These are phyloP conservation scores for Penicillium ochrochloron DNA, from an alignment of 495 filamentous ascomycete genomes.

Conservation along the genomic window DNA sequence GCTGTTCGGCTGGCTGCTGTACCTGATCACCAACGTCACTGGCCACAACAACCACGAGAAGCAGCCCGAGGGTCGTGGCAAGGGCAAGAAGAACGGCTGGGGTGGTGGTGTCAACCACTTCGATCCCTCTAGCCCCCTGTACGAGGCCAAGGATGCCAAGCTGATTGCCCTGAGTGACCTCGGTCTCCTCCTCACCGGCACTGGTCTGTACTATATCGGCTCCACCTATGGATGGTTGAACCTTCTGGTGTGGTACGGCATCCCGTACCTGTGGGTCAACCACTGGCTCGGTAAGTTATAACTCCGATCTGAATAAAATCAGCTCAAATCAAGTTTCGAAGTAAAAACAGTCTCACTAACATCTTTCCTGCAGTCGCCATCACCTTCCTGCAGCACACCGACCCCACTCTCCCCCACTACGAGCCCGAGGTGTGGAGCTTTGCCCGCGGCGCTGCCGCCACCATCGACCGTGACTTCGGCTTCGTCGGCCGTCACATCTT, in stretches of 20 bases:
- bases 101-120: slow-evolving; percentile 92
- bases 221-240: slow-evolving; percentile 83
- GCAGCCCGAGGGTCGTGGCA: slow-evolving; percentile 83
- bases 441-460: slow-evolving; percentile 60
- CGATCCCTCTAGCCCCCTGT: slow-evolving; percentile 82
- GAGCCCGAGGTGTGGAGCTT: slow-evolving; percentile 60
- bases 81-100: slow-evolving; percentile 86
- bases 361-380: slow-evolving; percentile 53
- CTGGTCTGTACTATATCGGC: slow-evolving; percentile 61
- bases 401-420: slow-evolving; percentile 63
- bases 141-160: slow-evolving; percentile 85
- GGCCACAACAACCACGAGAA: slow-evolving; percentile 91
- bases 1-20: slow-evolving; percentile 86
- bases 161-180: slow-evolving; percentile 84
- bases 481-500: slow-evolving; percentile 62
- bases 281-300: slow-evolving; percentile 73
- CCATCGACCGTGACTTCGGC: slow-evolving; percentile 65
- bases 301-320: background rate
- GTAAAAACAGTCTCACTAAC: slow-evolving; percentile 14
- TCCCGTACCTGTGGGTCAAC: slow-evolving; percentile 98
- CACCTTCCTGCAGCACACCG: slow-evolving; percentile 66
- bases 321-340: background rate
- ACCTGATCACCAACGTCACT: slow-evolving; percentile 82
- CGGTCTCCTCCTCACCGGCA: slow-evolving; percentile 65
- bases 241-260: slow-evolving; percentile 88